Evolutionary conservation across 2,329 filamentous ascomycete genomes (phyloP), one percentile per base, ranked within the genome.

Genomic region (Hypoxylon sp.): DNA sequence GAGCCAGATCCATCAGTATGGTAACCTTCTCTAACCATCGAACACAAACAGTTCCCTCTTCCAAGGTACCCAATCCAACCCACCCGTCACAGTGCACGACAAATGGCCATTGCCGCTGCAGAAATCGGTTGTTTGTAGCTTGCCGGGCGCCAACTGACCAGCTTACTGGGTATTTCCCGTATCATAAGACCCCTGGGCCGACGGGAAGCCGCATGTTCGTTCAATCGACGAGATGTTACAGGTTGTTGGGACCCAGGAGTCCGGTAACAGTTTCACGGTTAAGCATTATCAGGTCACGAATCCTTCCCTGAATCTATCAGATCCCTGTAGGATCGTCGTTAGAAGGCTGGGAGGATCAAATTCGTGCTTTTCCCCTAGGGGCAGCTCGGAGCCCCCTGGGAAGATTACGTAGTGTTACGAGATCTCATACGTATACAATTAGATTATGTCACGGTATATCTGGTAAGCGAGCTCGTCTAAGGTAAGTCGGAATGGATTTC

Each of bases 231-330:
- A 59, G 19, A 48, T 62, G 56, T 68, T 62, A 68, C 67, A 68
- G 64, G 67, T 47, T 66, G 55, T 56, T 59, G 34, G 56, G 65
- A 69, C 65, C 72, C 71, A 71, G 68, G 37, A 67, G 50, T 47
- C 60, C 57, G 72, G 72, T 72, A 73, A 70, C 64, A 67, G 70
- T 71, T 69, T 62, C 70, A 74, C 68, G 56, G 53, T 53, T 52
- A 62, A 59, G 61, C 55, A 68, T 59, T 54, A 68, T 67, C 64
- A 67, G 57, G 62, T 70, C 62, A 72, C 61, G 65, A 65, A 70
- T 52, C 49, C 60, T 51, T 68, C 53, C 65, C 65, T 55, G 67
- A 70, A 54, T 58, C 20, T 43, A 53, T 20, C 49, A 19, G 26
- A 67, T 50, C 64, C 67, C 61, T 70, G 64, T 62, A 52, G 43